Evolutionary conservation across 768 basidiomycete species (phyloP), one percentile per base, ranked within the genome.

Genomic region (Serendipita indica): DNA sequence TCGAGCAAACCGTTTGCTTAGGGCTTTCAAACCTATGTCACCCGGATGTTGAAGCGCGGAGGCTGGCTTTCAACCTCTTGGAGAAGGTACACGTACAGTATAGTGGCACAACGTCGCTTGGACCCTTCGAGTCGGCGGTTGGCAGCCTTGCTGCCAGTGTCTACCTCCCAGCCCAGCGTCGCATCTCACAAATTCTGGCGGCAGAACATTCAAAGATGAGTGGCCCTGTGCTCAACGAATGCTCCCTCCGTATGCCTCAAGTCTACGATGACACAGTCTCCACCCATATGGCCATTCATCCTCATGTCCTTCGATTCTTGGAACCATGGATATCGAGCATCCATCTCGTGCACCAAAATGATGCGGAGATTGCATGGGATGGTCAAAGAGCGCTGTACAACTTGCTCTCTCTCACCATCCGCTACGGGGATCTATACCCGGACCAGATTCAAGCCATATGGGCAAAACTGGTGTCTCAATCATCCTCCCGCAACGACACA

Each of bases 11-110:
- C 13, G 76, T 79, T 22, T 89, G 83, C 64, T 74, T 94, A 13
- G 86, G 84, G 2, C 71, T 96, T 18, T 83, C 86, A 18, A 96
- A 96, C 69, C 77, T 97, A 7, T 84, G 86, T 32, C 85, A 93
- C 67, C 77, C 81, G 2, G 74, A 78, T 22, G 62, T 75, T 5
- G 71, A 74, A 18, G 80, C 84, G 46, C 82, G 92, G 10, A 76
- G 77, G n/a, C 78, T 78, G 43, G 84, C 93, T 0, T 86, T 92
- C 68, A 76, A 81, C 63, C 79, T 89, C 64, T 72, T 93, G 18
- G 86, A 86, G 62, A 75, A 77, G 28, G 76, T 84, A 49, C 84
- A 89, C 63, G 77, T 82, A 32, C 81, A 82, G 61, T 75, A 76
- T 3, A 74, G 77, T n/a, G 85, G 85, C 2, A 72, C 83, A 5